Base-by-base conservation (phyloP, 2,329 filamentous ascomycete genomes). In the Cercospora citrullina region DNA sequence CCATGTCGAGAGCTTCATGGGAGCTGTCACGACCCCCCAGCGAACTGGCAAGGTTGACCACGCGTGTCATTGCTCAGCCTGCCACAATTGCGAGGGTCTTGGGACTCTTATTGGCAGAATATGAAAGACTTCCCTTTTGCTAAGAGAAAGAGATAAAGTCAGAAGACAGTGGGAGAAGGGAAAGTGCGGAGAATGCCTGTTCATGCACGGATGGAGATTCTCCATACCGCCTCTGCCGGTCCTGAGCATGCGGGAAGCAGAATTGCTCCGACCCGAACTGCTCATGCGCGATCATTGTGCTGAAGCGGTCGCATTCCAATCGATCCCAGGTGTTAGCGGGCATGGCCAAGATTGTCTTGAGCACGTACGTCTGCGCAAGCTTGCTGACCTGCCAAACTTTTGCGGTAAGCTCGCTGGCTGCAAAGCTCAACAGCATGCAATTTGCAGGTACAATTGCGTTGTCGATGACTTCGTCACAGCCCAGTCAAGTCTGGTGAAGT, bases 151-250 rank as follows among this genome's bases (percentile, higher is more conserved):
- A 28, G 18, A 65, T 65, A 65, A 60, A 57, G 57, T 45, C 63
- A 61, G 66, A 64, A 30, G 16, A 57, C 42, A 23, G 23, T 53
- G 39, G 39, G 55, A 48, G 48, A 48, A 42, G 57, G 42, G 53
- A 62, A 58, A 68, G 59, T 68, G 66, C 66, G 66, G 66, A 68
- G 66, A 68, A 68, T 68, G 66, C 66, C 66, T 68, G 66, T 26
- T 48, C n/a, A 39, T 36, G 45, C 61, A 55, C 42, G 26, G 45
- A 55, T 55, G 21, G 18, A 23, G 21, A 10, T 26, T 31, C 14
- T 42, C 18, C 28, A 63, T 57, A n/a, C 48, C 39, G 42, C 26
- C 9, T 39, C 23, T 26, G 48, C 48, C 45, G 28, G 55, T 48
- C 59, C 33, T 31, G 33, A 51, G 59, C 33, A 31, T 33, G 10